Evolutionary conservation across 495 filamentous ascomycete genomes (phyloP), one percentile per base, ranked within the genome.

Genomic region (Neurospora sp.): DNA sequence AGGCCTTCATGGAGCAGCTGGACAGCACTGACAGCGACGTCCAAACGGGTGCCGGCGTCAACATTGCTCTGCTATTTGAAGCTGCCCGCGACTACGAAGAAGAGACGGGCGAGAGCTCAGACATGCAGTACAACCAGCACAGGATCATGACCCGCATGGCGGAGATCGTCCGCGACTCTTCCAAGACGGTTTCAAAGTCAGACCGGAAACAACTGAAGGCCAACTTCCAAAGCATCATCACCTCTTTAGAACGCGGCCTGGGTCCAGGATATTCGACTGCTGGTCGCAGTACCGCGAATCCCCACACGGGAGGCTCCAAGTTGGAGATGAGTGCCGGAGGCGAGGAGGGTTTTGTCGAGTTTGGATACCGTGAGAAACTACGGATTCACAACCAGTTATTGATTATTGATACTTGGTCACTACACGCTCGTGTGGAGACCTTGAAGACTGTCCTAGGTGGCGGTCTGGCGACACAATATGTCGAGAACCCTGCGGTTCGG

Each of bases 361-460:
- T 93, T 76, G 94, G 94, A 22, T 92, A 90, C 75, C 88, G 93
- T 27, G 84, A 96, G 81, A 92, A 87, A 16, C 88, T 97, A 42
- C 89, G 90, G 73, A 89, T 97, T 41, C 89, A 93, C 72, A 87
- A 88, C 37, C 87, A 88, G 73, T 89, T 89, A 46, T 89, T 97
- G 85, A 87, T 87, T 73, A 94, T 98, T 71, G 93, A 98, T 77
- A 89, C 88, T 46, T 98, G 95, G 95, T 96, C 93, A 87, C 94
- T 97, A 76, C 87, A 95, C 75, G 86, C 92, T 75, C 87, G 94
- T 35, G 81, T 96, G 68, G 89, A 93, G 73, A 88, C 89, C 53
- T 84, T 98, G 41, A 90, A 91, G 78, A 85, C 90, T n/a, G 79
- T 95, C 11, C 82, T 98, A 48, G 91, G 92, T 73, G 90, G 92